Percentiles rank a stretch among this genome's conserved stretches.
phyloP scores from a whole-genome alignment of 2,329 filamentous ascomycete species.

The Phyllosticta citrichinensis region DNA sequence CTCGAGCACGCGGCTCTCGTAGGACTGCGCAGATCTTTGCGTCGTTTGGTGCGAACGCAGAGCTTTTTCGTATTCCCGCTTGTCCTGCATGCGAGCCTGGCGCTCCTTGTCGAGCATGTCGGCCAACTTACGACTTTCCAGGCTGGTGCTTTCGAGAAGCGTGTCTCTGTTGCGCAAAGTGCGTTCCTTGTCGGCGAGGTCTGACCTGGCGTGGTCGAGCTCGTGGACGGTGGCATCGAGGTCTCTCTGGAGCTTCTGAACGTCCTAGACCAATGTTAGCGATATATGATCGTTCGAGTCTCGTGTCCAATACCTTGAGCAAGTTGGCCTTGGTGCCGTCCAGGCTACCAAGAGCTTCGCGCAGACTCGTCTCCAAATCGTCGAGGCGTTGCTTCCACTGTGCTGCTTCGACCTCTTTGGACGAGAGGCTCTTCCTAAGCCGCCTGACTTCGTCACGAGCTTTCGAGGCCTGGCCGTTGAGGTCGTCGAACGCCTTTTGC shows the following conservation, averaged over 20 bases:
- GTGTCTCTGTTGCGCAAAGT: conserved; percentile 82
- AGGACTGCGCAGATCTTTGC: conserved; percentile 72
- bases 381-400: conserved; percentile 86
- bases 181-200: conserved; percentile 81
- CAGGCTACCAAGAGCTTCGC: conserved; percentile 77
- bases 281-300: neutral
- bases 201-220: conserved; percentile 65
- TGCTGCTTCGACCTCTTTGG: conserved; percentile 76
- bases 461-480: conserved; percentile 71
- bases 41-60: conserved; percentile 82
- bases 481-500: conserved; percentile 83
- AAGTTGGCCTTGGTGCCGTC: conserved; percentile 78
- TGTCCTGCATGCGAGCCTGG: conserved; percentile 72
- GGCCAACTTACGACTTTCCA: conserved; percentile 74
- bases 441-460: conserved; percentile 79
- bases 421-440: conserved; percentile 72
- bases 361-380: conserved; percentile 80
- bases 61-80: conserved; percentile 76
- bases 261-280: conserved; percentile 44
- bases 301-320: conserved; percentile 51
- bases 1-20: conserved; percentile 75
- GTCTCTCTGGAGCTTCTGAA: conserved; percentile 78
- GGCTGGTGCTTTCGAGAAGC: conserved; percentile 75
- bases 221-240: conserved; percentile 76
- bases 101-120: conserved; percentile 90